Base-by-base conservation (phyloP, 352 stramenopile genomes). In the Pseudoperonospora humuli region DNA sequence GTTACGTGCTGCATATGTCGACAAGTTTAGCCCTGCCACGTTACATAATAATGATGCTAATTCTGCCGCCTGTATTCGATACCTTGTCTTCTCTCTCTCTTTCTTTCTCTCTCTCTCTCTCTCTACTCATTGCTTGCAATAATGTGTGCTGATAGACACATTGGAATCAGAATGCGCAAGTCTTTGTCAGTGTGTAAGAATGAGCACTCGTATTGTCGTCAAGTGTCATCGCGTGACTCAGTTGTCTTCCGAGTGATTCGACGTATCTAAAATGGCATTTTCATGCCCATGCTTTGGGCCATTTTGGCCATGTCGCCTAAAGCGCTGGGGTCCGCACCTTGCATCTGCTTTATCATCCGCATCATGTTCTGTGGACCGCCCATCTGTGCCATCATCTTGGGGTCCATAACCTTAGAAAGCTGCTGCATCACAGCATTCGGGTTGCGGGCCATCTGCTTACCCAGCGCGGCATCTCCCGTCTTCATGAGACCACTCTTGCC, bases 361-460 rank as follows among this genome's bases (percentile, higher is more conserved):
- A 95, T 93, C 75, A 93, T 92, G 57, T 80, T 77, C 61, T 91
- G 74, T 18, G 75, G 61, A 0, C 78, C 75, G 31, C 75, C 74
- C 69, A 94, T 87, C 34, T 93, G 68, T 54, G 66, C 69, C 72
- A 96, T 84, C 89, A 97, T 96, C 66, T 94, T 87, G 20, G 80
- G 84, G 51, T 96, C 86, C 72, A 96, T 94, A 9, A 88, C 79
- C 60, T 96, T 96, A 41, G 95, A 95, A 11, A 98, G 68, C 57
- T 98, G 93, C 70, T 98, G 89, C 84, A 98, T 97, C 32, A 98
- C 84, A 3, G 86, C 75, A 39, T 97, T 91, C 29, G 95, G 95
- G 67, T 99, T 98, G 36, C 95, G 89, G 39, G 86, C 61, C 86
- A 99, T 97, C 52, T 98, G 86, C 60, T 96, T 92, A 55, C 86